These are phyloP conservation scores for Penicillium italicum DNA, from an alignment of 2,329 filamentous ascomycete species.

Conservation along the genomic window DNA sequence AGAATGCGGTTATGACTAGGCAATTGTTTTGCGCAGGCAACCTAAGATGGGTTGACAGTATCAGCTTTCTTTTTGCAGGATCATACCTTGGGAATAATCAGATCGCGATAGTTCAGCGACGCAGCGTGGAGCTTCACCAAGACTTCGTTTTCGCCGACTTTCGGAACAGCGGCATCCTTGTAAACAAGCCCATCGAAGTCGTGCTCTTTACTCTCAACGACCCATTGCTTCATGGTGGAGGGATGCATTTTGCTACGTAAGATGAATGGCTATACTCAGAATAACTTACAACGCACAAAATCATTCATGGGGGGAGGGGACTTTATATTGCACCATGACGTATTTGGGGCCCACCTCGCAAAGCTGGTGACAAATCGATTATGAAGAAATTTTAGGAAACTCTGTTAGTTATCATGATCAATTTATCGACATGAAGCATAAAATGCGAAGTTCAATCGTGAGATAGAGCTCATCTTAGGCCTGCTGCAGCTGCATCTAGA, in stretches of 20 bases:
- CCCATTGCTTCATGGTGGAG: slow-evolving; percentile 55
- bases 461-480: no score
- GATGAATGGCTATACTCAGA: not conserved
- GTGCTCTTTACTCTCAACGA: slow-evolving; percentile 46
- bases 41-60: no score
- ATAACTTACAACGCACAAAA: not conserved
- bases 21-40: not conserved
- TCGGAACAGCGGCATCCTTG: slow-evolving; percentile 52
- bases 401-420: no score
- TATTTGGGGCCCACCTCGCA: no score
- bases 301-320: not conserved
- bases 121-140: slow-evolving; percentile 61
- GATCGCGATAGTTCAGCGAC: slow-evolving; percentile 50
- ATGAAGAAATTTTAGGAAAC: no score
- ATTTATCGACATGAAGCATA: no score
- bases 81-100: slow-evolving; percentile 46
- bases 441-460: no score
- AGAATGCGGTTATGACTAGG: not conserved
- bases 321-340: not conserved
- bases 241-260: slow-evolving; percentile 34
- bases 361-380: no score
- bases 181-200: slow-evolving; percentile 61
- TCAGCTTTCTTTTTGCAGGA: not conserved
- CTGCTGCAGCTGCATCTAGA: not conserved
- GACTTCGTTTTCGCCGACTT: slow-evolving; percentile 66